Conservation (phyloP, 75 land plant genomes). For the Sequoiadendron giganteum region DNA sequence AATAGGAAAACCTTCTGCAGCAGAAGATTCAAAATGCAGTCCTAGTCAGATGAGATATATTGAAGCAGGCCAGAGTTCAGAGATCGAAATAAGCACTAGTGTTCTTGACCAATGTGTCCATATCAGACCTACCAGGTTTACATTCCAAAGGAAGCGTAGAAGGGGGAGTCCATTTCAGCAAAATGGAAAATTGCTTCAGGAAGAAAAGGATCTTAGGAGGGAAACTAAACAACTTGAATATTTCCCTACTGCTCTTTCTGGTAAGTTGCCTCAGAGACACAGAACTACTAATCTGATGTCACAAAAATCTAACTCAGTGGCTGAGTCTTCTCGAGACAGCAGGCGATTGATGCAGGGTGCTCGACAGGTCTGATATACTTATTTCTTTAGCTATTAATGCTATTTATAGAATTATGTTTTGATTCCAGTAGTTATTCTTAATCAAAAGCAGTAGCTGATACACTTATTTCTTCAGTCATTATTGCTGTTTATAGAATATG, state of each 20-base stretch:
- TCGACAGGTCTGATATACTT: constrained; percentile 52
- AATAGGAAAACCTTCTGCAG: constrained; percentile 1
- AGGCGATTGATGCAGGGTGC: constrained; percentile 64
- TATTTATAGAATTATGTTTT: not conserved
- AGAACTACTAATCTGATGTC: constrained; percentile 5
- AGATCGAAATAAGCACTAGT: not conserved
- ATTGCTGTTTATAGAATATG: not conserved
- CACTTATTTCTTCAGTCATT: not conserved
- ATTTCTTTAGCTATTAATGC: not conserved
- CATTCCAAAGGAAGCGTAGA: constrained; percentile 61
- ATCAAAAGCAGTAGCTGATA: constrained; percentile 9
- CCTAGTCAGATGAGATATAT: constrained; percentile 4
- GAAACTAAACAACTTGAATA: constrained; percentile 9
- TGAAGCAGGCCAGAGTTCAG: not conserved
- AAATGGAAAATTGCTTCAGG: constrained; percentile 11
- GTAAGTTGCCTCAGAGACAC: constrained; percentile 9
- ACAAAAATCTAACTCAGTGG: constrained; percentile 17
- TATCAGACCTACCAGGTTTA: constrained; percentile 44
- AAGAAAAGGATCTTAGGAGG: constrained; percentile 8
- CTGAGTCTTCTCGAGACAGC: constrained; percentile 50
- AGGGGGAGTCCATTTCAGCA: constrained; percentile 34
- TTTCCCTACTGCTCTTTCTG: constrained; percentile 12
- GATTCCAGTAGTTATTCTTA: not conserved
- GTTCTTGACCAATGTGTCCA: constrained; percentile 14
- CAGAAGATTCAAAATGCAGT: not conserved